These are phyloP conservation scores for Plasmodium gonderi DNA, from an alignment of 169 alveolate species.

Conservation along the genomic window DNA sequence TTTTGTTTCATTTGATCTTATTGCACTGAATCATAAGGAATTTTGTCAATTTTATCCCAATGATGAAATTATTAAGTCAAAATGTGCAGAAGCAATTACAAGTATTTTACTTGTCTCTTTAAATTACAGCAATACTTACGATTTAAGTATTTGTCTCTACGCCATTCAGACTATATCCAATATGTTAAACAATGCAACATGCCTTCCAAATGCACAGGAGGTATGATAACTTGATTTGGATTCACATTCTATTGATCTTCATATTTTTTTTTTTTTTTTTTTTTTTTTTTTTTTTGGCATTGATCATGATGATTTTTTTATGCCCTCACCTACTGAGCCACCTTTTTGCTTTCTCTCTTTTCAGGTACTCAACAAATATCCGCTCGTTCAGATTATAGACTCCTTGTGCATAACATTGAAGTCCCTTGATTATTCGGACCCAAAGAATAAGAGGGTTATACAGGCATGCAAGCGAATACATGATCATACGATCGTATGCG, in stretches of 20 bases:
- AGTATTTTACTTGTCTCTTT: conserved; percentile 56
- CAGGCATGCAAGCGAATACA: background rate
- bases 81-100: conserved; percentile 55
- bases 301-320: no score
- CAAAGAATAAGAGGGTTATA: conserved; percentile 59
- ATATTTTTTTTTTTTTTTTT: background rate
- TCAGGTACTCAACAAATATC: conserved; percentile 62
- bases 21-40: conserved; percentile 61
- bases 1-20: conserved; percentile 39
- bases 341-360: background rate
- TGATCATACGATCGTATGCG: background rate
- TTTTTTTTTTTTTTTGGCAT: background rate
- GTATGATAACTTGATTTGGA: background rate
- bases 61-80: conserved; percentile 52
- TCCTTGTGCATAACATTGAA: conserved; percentile 33
- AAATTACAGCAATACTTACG: conserved; percentile 50
- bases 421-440: conserved; percentile 69
- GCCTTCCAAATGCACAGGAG: conserved; percentile 41
- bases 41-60: conserved; percentile 51
- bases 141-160: conserved; percentile 55
- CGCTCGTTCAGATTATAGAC: conserved; percentile 63
- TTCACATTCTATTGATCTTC: background rate
- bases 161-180: conserved; percentile 39
- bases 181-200: conserved; percentile 56
- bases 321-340: background rate